Evolutionary conservation across 2,329 filamentous ascomycete genomes (phyloP), one percentile per base, ranked within the genome.

Genomic region (Colletotrichum chrysophilum): DNA sequence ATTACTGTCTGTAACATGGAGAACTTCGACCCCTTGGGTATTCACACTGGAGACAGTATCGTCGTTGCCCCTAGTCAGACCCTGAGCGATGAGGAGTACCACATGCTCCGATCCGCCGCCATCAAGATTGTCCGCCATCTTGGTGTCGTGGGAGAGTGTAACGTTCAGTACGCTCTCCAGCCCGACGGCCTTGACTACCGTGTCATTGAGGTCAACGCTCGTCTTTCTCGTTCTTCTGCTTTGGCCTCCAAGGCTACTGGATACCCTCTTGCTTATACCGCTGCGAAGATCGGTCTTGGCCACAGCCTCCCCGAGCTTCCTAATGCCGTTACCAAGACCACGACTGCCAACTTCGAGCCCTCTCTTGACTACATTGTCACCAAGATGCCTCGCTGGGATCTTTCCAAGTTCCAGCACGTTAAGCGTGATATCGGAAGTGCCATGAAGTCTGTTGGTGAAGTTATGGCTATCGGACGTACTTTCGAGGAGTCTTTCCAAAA

Each of bases 401-500:
- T 99, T 83, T 93, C 95, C 89, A 99, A 99, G 89, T 99, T 99
- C 90, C 96, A 98, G 88, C 96, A 98, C 82, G 97, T 99, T 78
- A 97, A 98, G 90, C 94, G 97, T 77, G 95, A 98, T 83, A 98
- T 99, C 83, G 97, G 97, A 80, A 98, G 95, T 83, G 94, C 96
- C 77, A 99, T 99, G 97, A 99, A 98, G 89, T 98, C 96, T 28
- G 96, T 99, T 74, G 97, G 97, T 84, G 97, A 99, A 87, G 97
- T 99, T 76, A 99, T 99, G 97, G 97, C 97, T 78, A 98, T 99
- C 81, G 97, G 97, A 79, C 93, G 97, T 85, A 98, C 97, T 34
- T 99, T 98, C 81, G 97, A 99, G 87, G 97, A 99, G 88, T 98
- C 96, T 18, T 98, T 99, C 89, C 97, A 99, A 86, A 99, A 99